phyloP scores from a whole-genome alignment of 2,329 filamentous ascomycete genomes.

The Blumeriella jaapii region DNA sequence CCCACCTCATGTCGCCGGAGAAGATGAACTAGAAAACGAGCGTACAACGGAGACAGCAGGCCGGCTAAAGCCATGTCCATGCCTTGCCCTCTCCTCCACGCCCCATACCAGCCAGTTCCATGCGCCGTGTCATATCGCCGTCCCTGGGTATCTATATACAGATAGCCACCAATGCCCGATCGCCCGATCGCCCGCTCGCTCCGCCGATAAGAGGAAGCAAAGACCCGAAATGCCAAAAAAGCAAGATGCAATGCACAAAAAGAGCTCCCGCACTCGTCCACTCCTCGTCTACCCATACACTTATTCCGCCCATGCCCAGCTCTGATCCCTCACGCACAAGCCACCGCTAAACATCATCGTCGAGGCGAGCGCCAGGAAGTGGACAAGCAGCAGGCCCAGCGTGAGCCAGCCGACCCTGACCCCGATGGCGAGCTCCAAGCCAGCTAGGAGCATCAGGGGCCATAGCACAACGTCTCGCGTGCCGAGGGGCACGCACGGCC shows the following conservation, averaged over 20 bases:
- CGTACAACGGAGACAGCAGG: no score
- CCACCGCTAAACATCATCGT: slow-evolving; percentile 28
- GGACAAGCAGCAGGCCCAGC: slow-evolving; percentile 34
- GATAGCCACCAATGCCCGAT: no score
- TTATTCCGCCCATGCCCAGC: slow-evolving; percentile 6
- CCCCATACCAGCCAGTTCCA: no score
- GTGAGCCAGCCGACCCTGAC: slow-evolving; percentile 27
- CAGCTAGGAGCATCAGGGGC: slow-evolving; percentile 57
- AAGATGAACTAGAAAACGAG: no score
- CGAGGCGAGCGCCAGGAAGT: slow-evolving; percentile 33
- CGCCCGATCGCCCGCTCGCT: no score
- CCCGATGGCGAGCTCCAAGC: slow-evolving; percentile 46
- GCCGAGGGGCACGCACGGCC: slow-evolving; percentile 61
- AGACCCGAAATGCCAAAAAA: neutral
- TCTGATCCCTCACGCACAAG: slow-evolving; percentile 23
- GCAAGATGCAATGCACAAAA: neutral
- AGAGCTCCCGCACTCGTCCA: no score
- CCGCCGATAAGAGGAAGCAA: no score
- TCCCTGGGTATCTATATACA: neutral
- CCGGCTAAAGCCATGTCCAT: no score
- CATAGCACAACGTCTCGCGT: slow-evolving; percentile 53
- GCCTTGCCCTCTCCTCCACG: no score
- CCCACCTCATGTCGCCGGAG: no score
- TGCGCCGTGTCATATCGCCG: no score
- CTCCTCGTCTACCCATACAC: no score